A percentile compares a stretch with the other conserved stretches of the same genome.
Conservation (phyloP, 225 moss, liverwort and hornwort genomes). For the Polytrichum commune region DNA sequence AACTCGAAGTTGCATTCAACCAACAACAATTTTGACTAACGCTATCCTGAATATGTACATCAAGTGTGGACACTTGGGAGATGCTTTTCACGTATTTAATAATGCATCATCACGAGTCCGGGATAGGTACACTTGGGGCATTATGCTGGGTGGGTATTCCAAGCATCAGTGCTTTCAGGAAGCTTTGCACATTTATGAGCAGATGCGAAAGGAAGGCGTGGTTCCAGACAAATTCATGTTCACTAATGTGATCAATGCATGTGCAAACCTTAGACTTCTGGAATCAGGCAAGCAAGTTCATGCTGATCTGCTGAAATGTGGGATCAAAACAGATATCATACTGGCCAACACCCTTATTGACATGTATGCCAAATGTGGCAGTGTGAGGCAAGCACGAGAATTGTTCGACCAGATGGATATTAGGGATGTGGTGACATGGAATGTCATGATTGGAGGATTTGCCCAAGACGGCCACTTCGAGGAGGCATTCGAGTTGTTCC, state of each 20-base stretch:
- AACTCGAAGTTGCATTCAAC: not conserved
- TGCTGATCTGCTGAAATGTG: constrained; percentile 14
- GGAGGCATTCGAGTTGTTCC: constrained; percentile 18
- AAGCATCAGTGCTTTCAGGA: constrained; percentile 17
- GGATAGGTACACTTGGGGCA: constrained; percentile 22
- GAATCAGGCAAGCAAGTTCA: constrained; percentile 20
- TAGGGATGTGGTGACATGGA: constrained; percentile 30
- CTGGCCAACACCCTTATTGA: constrained; percentile 28
- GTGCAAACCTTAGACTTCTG: constrained; percentile 18
- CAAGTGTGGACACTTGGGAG: constrained; percentile 20
- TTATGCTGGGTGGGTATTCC: constrained; percentile 20
- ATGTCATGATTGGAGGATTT: constrained; percentile 26
- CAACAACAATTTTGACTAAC: constrained; percentile 17
- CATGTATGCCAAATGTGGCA: constrained; percentile 40
- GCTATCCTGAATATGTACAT: constrained; percentile 23
- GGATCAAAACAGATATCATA: constrained; percentile 14
- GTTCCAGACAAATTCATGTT: constrained; percentile 19
- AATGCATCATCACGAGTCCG: constrained; percentile 1
- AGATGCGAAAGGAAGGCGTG: constrained; percentile 21
- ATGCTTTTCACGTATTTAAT: constrained; percentile 16
- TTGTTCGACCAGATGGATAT: constrained; percentile 15
- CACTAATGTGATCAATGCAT: constrained; percentile 19
- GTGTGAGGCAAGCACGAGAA: constrained; percentile 8
- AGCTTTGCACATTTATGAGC: constrained; percentile 22
- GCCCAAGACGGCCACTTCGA: constrained; percentile 12